phyloP scores from a whole-genome alignment of 2,329 filamentous ascomycete species.

The Beauveria varroae region DNA sequence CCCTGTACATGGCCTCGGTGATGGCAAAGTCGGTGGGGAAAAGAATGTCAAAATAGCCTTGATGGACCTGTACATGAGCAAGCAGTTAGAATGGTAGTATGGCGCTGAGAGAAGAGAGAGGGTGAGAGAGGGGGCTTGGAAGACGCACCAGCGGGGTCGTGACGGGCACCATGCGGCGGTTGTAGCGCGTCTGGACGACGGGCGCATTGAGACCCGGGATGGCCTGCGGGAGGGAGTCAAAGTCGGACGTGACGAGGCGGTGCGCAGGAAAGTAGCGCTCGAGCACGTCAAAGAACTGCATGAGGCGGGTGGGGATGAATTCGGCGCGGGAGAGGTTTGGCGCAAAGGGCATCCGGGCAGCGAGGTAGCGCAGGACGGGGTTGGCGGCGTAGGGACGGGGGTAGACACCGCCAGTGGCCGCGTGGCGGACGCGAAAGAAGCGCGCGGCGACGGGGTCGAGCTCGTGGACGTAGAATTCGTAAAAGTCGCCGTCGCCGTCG shows the following conservation, averaged over 20 bases:
- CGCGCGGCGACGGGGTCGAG: constrained; percentile 78
- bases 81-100: not conserved
- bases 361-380: constrained; percentile 52
- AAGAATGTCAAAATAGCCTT: constrained; percentile 98
- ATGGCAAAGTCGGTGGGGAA: constrained; percentile 94
- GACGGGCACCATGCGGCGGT: constrained; percentile 80
- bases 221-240: constrained; percentile 76
- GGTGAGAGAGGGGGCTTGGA: not conserved
- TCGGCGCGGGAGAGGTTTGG: constrained; percentile 76
- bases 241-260: constrained; percentile 82
- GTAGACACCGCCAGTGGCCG: constrained; percentile 59
- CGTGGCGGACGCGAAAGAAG: constrained; percentile 77
- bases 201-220: constrained; percentile 82
- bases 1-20: constrained; percentile 85
- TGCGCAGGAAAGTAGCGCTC: constrained; percentile 85
- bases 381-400: constrained; percentile 52
- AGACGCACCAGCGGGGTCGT: constrained; percentile 74
- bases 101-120: not conserved
- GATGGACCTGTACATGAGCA: constrained; percentile 61
- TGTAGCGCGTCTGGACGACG: constrained; percentile 91
- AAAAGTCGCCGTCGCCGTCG: constrained; percentile 79
- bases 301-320: constrained; percentile 87
- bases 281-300: constrained; percentile 95
- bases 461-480: constrained; percentile 79
- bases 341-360: constrained; percentile 58